Conservation (phyloP, 73 alveolate species). For the Paramecium tetraurelia region DNA sequence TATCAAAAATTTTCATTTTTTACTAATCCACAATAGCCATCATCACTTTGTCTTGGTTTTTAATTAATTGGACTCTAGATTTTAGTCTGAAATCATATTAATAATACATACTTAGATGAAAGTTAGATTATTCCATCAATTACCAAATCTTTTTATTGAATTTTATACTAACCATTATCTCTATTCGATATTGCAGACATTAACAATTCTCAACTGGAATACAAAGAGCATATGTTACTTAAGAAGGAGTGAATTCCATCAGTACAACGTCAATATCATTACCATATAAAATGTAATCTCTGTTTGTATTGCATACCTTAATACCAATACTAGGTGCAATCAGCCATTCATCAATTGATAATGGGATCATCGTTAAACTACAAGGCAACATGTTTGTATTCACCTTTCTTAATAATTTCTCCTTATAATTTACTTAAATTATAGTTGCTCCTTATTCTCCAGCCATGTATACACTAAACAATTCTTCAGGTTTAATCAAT, state of each 20-base stretch:
- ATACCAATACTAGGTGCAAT: neutral
- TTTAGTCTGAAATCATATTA: neutral
- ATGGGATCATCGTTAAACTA: neutral
- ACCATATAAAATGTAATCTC: neutral
- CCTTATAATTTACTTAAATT: neutral
- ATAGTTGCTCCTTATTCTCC: neutral
- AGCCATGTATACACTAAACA: neutral
- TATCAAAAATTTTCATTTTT: neutral
- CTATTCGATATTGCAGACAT: neutral
- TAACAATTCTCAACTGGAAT: neutral
- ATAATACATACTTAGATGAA: neutral
- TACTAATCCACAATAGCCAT: neutral
- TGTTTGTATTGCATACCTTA: neutral
- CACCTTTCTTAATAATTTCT: neutral
- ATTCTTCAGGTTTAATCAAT: constrained; percentile 9
- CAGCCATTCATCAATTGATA: neutral
- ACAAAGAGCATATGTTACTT: neutral
- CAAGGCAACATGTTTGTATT: neutral
- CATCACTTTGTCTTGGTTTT: neutral
- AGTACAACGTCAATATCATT: neutral
- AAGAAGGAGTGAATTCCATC: neutral
- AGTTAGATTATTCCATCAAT: neutral
- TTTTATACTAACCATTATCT: neutral
- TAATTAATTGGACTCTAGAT: neutral
- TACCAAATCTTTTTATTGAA: neutral